phyloP scores from a whole-genome alignment of 2,329 filamentous ascomycete genomes.

The Arthrinium puccinioides region DNA sequence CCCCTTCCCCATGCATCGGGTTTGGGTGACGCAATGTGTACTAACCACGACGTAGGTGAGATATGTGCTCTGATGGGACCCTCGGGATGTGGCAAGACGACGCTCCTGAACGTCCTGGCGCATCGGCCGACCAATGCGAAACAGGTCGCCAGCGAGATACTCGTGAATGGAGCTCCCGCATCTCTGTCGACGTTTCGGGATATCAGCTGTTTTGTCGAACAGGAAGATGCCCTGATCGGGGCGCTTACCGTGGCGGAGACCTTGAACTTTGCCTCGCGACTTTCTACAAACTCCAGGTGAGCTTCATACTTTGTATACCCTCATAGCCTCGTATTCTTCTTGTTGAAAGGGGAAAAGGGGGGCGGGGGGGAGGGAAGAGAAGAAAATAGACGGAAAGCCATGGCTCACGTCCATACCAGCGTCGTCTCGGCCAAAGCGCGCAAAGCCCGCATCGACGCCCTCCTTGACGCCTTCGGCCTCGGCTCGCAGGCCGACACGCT shows the following conservation, averaged over 20 bases:
- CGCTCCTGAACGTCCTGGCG: constrained; percentile 73
- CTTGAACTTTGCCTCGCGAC: constrained; percentile 66
- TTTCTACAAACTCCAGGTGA: constrained; percentile 48
- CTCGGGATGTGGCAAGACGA: constrained; percentile 65
- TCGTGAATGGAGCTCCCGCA: constrained; percentile 55
- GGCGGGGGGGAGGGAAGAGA: no score
- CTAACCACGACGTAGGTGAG: constrained; percentile 45
- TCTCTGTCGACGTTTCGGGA: constrained; percentile 51
- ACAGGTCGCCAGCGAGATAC: constrained; percentile 35
- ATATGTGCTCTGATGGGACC: constrained; percentile 79
- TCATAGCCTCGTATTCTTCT: no score
- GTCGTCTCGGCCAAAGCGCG: constrained; percentile 45
- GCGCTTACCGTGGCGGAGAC: constrained; percentile 76
- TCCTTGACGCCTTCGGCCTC: constrained; percentile 69
- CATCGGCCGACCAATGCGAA: constrained; percentile 48
- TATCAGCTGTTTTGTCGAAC: constrained; percentile 74
- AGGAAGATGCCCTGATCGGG: constrained; percentile 79
- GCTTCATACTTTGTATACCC: no score
- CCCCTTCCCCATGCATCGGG: not conserved
- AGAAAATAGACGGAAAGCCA: not conserved
- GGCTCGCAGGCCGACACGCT: constrained; percentile 60
- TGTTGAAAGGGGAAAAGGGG: no score
- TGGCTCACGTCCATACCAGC: constrained; percentile 11
- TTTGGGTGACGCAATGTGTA: constrained; percentile 6
- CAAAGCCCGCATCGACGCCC: constrained; percentile 52